A percentile compares a stretch with the other conserved stretches of the same genome.
Conservation (phyloP, 1,284 basidiomycete species). For the Ustilago xerochloae region DNA sequence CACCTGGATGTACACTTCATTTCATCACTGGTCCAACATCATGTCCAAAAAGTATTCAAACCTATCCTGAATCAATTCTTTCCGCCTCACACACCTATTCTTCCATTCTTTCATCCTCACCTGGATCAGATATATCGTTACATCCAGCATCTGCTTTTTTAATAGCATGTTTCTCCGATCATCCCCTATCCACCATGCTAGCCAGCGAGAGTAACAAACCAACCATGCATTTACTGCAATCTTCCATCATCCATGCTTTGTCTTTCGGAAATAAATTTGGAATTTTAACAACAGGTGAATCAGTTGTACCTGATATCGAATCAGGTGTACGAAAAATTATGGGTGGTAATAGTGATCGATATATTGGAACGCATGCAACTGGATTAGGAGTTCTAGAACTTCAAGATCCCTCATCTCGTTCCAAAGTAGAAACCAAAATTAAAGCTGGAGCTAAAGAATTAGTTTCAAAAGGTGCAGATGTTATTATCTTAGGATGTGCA, state of each 20-base stretch:
- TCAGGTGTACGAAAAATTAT: slow-evolving; percentile 39
- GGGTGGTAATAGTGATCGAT: slow-evolving; percentile 45
- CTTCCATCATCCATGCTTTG: slow-evolving; percentile 39
- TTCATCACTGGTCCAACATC: slow-evolving; percentile 44
- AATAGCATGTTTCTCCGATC: slow-evolving; percentile 57
- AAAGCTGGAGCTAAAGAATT: slow-evolving; percentile 23
- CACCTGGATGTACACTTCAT: not conserved
- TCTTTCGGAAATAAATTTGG: slow-evolving; percentile 31
- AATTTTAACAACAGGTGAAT: slow-evolving; percentile 48
- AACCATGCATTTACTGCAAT: slow-evolving; percentile 48
- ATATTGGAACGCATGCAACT: slow-evolving; percentile 48
- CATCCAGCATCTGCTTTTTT: slow-evolving; percentile 34
- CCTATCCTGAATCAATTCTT: slow-evolving; percentile 26
- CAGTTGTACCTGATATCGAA: slow-evolving; percentile 51
- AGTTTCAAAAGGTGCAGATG: slow-evolving; percentile 43
- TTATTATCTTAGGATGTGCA: slow-evolving; percentile 59
- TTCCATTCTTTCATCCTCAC: not conserved
- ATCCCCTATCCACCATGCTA: slow-evolving; percentile 53
- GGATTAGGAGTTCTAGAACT: slow-evolving; percentile 54
- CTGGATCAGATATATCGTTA: not conserved
- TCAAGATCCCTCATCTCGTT: slow-evolving; percentile 16
- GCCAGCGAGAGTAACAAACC: slow-evolving; percentile 17
- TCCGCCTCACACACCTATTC: slow-evolving; percentile 45
- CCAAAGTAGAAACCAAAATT: slow-evolving; percentile 35
- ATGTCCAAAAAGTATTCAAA: slow-evolving; percentile 43